Conservation (phyloP, 2,329 filamentous ascomycete species). For the Oidium heveae region DNA sequence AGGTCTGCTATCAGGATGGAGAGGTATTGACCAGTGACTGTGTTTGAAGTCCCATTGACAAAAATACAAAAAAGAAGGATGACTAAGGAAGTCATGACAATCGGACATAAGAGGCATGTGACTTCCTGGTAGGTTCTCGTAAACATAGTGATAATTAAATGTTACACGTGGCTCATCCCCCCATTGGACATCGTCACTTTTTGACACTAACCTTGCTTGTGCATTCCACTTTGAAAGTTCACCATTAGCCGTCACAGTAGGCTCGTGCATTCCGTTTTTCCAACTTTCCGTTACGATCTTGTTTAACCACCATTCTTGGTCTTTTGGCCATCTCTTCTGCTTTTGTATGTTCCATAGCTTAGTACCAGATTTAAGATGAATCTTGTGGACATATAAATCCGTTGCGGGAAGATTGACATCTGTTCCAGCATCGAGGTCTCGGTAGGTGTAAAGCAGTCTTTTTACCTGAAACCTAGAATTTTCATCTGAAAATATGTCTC, state of each 20-base stretch:
- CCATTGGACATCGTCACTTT: background rate
- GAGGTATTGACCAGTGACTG: background rate
- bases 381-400: background rate
- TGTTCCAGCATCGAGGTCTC: background rate
- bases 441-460: background rate
- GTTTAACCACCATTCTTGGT: background rate
- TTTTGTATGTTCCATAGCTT: background rate
- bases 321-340: background rate
- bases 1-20: background rate
- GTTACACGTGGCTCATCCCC: background rate
- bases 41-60: conserved; percentile 1
- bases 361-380: background rate
- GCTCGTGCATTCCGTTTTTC: background rate
- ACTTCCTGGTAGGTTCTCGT: background rate
- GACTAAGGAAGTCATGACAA: conserved; percentile 1
- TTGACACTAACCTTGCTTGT: background rate
- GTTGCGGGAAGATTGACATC: background rate
- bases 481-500: background rate
- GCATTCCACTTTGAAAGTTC: conserved; percentile 1
- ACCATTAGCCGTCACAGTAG: background rate
- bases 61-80: background rate
- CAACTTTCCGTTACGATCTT: background rate
- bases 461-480: background rate
- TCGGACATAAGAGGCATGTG: background rate
- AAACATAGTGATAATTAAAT: background rate